phyloP scores from a whole-genome alignment of 371 early-diverging fungal genomes.

The Dinochytrium kinnereticum region DNA sequence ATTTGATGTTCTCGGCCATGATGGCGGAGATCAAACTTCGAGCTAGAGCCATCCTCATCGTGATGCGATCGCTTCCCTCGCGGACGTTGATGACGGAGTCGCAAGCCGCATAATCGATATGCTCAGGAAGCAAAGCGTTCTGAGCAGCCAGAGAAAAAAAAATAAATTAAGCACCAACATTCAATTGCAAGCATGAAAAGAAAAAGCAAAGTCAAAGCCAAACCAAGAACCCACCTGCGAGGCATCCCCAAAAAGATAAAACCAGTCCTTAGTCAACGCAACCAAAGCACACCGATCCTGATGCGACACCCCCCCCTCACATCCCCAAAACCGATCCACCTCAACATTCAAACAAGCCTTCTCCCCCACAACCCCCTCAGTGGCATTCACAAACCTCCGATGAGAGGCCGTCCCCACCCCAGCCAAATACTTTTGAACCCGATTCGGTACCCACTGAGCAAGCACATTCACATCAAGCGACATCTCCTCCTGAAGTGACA shows the following conservation, averaged over 20 bases:
- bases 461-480: not conserved
- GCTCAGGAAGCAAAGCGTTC: not conserved
- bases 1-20: slow-evolving; percentile 1
- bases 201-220: too few relatives aligned
- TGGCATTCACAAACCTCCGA: slow-evolving; percentile 3
- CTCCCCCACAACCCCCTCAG: slow-evolving; percentile 12
- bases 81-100: not conserved
- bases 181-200: not conserved
- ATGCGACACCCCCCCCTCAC: slow-evolving; percentile 6
- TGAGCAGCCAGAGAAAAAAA: not conserved
- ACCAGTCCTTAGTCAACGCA: slow-evolving; percentile 21
- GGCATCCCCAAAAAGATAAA: slow-evolving; percentile 8
- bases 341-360: slow-evolving; percentile 26
- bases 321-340: slow-evolving; percentile 26
- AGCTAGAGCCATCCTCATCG: not conserved
- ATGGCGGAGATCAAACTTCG: slow-evolving; percentile 5
- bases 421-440: slow-evolving; percentile 17
- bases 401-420: not conserved
- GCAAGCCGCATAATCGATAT: not conserved
- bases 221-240: too few relatives aligned
- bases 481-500: slow-evolving; percentile 3
- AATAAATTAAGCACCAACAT: not conserved
- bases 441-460: not conserved
- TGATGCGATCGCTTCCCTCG: not conserved
- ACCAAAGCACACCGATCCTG: slow-evolving; percentile 9